Evolutionary conservation across 2,329 filamentous ascomycete genomes (phyloP).

Genomic region (Fusarium phyllophilum): DNA sequence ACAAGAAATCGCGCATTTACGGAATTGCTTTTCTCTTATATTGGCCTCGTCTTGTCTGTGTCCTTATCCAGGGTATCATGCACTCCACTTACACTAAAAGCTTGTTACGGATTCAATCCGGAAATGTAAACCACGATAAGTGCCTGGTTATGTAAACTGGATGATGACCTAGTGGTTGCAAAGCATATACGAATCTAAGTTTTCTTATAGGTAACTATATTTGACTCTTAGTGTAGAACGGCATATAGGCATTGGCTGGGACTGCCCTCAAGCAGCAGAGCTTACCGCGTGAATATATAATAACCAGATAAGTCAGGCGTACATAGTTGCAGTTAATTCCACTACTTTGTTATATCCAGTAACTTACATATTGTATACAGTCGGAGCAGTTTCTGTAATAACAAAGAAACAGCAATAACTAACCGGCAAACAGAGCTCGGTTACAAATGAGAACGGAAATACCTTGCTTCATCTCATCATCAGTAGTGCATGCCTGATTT

Average conservation of each 20-base stretch:
- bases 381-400: neutral
- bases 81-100: neutral
- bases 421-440: neutral
- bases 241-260: neutral
- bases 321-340: neutral
- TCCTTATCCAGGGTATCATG: neutral
- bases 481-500: neutral
- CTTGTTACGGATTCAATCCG: constrained; percentile 18
- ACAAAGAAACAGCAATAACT: neutral
- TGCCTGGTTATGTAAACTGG: neutral
- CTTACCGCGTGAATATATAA: neutral
- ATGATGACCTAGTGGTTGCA: neutral
- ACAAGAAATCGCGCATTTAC: constrained; percentile 7
- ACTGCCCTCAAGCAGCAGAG: neutral
- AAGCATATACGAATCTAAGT: neutral
- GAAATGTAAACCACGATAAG: neutral
- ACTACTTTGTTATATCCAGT: neutral
- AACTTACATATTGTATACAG: neutral
- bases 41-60: neutral
- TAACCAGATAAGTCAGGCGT: neutral
- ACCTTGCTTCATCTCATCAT: neutral
- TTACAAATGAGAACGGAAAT: neutral
- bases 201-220: neutral
- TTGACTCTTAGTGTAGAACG: neutral
- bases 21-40: constrained; percentile 16